Evolutionary conservation across 2,329 filamentous ascomycete genomes (phyloP).

Genomic region (Pestalotiopsis sp.): DNA sequence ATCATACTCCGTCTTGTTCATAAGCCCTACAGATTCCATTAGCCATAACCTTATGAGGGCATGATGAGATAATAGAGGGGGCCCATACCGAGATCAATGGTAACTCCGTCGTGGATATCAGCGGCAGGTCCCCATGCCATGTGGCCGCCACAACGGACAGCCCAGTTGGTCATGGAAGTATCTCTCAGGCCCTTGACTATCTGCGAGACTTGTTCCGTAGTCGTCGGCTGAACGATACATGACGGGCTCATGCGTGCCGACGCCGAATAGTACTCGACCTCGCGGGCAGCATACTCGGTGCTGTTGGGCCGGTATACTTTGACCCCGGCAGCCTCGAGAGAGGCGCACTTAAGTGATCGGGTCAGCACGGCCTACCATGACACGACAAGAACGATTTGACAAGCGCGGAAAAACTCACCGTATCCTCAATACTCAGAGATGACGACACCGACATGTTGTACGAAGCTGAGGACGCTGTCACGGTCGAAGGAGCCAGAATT

Average conservation of each 20-base stretch:
- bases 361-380: not conserved
- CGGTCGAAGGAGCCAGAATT: not conserved
- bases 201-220: conserved; percentile 9
- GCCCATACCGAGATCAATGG: conserved; percentile 15
- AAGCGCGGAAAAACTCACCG: not conserved
- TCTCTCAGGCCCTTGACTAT: conserved; percentile 16
- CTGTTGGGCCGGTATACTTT: not conserved
- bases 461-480: not conserved
- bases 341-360: not conserved
- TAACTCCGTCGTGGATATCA: conserved; percentile 17
- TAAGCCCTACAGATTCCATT: conserved; percentile 22
- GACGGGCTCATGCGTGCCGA: conserved; percentile 5
- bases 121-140: conserved; percentile 10
- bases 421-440: not conserved
- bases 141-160: conserved; percentile 16
- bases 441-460: not conserved
- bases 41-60: not conserved
- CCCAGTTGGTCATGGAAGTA: conserved; percentile 15
- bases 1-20: conserved; percentile 29
- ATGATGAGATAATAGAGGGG: not conserved
- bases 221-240: conserved; percentile 12
- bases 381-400: not conserved
- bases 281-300: conserved; percentile 1
- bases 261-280: conserved; percentile 5
- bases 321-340: not conserved